Base-by-base conservation (phyloP, 2,329 filamentous ascomycete genomes). In the Talaromyces islandicus region DNA sequence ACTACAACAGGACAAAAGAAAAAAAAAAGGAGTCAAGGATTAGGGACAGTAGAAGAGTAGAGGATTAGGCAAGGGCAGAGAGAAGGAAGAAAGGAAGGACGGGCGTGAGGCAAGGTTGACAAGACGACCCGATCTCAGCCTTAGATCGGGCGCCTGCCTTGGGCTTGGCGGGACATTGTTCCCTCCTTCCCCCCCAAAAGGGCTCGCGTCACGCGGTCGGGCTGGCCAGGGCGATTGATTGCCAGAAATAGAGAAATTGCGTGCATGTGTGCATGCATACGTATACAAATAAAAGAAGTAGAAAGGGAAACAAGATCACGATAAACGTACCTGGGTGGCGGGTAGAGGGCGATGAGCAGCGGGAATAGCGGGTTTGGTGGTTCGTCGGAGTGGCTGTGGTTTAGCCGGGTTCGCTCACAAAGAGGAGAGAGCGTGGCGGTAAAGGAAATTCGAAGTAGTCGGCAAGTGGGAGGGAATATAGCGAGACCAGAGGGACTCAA, bases 201-300 rank as follows among this genome's bases (percentile, higher is more conserved):
- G 54, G 56, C 55, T 55, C 59, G 59, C 51, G 59, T 61, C 59
- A 61, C 59, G 59, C 55, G 59, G 59, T 29, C 35, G 56, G 59
- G 12, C 59, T 57, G 54, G 58, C 19, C 54, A 46, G 48, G 14
- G n/a, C 4, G 41, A 12, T 17, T 21, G 35, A 12, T 17, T 21
- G 35, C 14, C 32, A 27, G 17, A 27, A 14, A 25, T 35, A 24
- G 12, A 30, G 30, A 17, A n/a, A 54, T 19, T 19, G 29, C 10
- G 3, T 19, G 51, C 17, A 32, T 11, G 10, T 7, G 35, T 46
- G 38, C 11, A 14, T 17, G n/a, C 5, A 38, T 7, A 38, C 35
- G 17, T 6, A 14, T n/a, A 17, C 35, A 38, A 19, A 17, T 27
- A 25, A 27, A 43, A 14, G 54, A 24, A 30, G 19, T 24, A 27